Evolutionary conservation across 2,329 filamentous ascomycete genomes (phyloP), one percentile per base, ranked within the genome.

Genomic region (Xylaria sp.): DNA sequence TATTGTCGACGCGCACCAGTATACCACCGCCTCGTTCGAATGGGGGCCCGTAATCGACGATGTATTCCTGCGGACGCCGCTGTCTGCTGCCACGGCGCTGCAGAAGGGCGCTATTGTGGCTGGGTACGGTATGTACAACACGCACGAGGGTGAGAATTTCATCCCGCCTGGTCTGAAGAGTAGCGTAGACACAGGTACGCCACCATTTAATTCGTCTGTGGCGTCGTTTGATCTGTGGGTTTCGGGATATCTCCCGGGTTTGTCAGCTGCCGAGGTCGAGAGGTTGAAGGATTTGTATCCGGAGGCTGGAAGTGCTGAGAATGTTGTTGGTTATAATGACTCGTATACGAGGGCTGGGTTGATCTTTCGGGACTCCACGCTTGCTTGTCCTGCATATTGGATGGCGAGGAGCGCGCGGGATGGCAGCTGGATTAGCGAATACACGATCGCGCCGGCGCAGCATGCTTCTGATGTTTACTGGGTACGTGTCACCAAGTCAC

Each of bases 61-160:
- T 10, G 74, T 68, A 0, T 90, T 90, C 73, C 78, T 91, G 55
- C 79, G 74, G 1, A 76, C 81, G 65, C 80, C 80, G 20, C 79
- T 91, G 1, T 86, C 83, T 2, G 71, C 81, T 1, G 84, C 83
- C 0, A 79, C 84, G 0, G 70, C 73, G 0, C 76, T 72, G 3
- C 61, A 34, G 12, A 25, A 13, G 5, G 55, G 62, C 10, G 28
- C 25, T 62, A 82, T 82, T 2, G 81, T 85, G 1, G 76, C 79
- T 9, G 82, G 84, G 0, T 86, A 85, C 70, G 82, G 83, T n/a
- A 86, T 85, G 81, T 90, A 90, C 76, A 91, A 91, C 75, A 83
- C 85, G 0, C 86, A 89, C 74, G 89, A 91, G 77, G 88, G 89
- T 25, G 85, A 90, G 75, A 88, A 87, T 70, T 91, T 91, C 73